phyloP scores from a whole-genome alignment of 129 eudicot genomes.

The Tagetes erecta region DNA sequence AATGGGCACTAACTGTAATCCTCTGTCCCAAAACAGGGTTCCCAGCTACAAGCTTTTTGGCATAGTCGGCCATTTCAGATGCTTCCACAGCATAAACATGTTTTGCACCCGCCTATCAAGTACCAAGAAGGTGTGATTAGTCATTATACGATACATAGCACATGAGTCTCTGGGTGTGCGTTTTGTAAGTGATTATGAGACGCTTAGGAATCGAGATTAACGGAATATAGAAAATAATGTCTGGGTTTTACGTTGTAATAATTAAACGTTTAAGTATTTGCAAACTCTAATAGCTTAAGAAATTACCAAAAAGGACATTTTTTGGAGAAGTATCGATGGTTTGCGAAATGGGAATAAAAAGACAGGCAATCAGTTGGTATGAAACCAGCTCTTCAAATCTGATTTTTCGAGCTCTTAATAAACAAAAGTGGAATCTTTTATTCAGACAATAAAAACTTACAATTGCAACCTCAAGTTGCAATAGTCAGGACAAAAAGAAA shows the following conservation, averaged over 20 bases:
- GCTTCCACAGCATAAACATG: slow-evolving; percentile 99
- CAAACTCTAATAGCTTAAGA: background rate
- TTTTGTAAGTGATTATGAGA: background rate
- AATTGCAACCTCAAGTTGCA: background rate
- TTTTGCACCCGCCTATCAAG: slow-evolving; percentile 85
- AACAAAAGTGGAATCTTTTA: background rate
- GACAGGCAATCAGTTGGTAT: background rate
- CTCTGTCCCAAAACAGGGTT: slow-evolving; percentile 73
- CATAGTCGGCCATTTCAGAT: slow-evolving; percentile 99
- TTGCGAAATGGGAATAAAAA: background rate
- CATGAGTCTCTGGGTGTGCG: background rate
- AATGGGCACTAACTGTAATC: slow-evolving; percentile 63
- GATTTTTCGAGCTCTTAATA: background rate
- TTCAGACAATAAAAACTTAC: background rate
- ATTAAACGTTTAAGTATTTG: background rate
- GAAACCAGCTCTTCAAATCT: background rate
- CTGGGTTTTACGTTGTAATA: background rate
- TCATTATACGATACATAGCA: slow-evolving; percentile 10
- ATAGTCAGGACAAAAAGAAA: background rate
- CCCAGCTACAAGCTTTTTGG: slow-evolving; percentile 86
- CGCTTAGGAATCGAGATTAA: background rate
- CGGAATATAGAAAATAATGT: background rate
- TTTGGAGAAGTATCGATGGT: background rate
- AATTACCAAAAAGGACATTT: background rate
- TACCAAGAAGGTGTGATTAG: slow-evolving; percentile 6